Conservation (phyloP, 1,284 basidiomycete species). For the Rhodotorula sp. region DNA sequence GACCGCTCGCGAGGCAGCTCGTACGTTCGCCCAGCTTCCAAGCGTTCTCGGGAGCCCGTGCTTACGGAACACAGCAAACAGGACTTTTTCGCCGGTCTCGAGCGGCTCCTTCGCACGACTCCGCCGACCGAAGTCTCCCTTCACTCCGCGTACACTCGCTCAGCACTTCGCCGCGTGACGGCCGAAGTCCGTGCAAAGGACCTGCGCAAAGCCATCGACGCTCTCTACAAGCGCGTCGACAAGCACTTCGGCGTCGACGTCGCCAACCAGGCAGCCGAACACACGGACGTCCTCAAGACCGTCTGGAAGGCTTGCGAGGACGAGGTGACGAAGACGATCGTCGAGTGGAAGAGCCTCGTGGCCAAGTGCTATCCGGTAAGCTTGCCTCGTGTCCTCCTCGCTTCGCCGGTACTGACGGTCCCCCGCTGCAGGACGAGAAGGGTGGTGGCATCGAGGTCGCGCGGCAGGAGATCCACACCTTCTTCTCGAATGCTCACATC, state of each 20-base stretch:
- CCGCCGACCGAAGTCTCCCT: conserved; percentile 75
- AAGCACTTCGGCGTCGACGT: conserved; percentile 81
- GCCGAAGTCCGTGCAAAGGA: conserved; percentile 87
- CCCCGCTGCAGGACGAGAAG: conserved; percentile 25
- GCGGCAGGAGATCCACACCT: conserved; percentile 21
- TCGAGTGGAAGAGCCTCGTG: conserved; percentile 66
- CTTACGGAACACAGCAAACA: conserved; percentile 52
- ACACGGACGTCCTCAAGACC: conserved; percentile 65
- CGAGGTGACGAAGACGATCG: conserved; percentile 70
- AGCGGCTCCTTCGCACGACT: conserved; percentile 76
- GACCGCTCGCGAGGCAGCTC: conserved; percentile 83
- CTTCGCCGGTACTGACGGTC: not conserved
- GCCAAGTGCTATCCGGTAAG: conserved; percentile 63
- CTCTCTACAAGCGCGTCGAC: conserved; percentile 83
- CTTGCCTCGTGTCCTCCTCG: not conserved
- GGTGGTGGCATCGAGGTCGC: conserved; percentile 28
- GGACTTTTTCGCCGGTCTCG: conserved; percentile 94
- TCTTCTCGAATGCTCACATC: conserved; percentile 21
- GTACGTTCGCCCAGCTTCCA: conserved; percentile 56
- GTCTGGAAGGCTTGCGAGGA: conserved; percentile 88
- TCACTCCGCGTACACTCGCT: conserved; percentile 73
- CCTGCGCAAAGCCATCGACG: conserved; percentile 75
- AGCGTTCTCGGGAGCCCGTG: not conserved
- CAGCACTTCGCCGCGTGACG: conserved; percentile 74
- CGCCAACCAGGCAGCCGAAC: conserved; percentile 59